Evolutionary conservation across 441 rosid genomes (phyloP).

Genomic region (Omphalea diandra): DNA sequence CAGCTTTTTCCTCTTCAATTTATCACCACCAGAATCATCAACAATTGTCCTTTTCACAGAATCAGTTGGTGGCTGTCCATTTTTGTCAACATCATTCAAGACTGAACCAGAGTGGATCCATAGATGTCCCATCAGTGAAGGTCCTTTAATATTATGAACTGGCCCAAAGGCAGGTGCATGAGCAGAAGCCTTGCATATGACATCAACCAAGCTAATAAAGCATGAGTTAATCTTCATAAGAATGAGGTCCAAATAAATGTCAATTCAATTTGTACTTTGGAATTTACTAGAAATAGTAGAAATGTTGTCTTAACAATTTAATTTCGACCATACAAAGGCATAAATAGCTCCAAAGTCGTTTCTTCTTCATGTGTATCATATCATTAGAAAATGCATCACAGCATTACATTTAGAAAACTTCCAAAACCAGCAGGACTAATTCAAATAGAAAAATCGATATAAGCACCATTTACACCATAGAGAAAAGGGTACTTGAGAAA

Average conservation of each 20-base stretch:
- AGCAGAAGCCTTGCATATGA: constrained; percentile 61
- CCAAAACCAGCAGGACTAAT: not conserved
- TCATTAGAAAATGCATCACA: not conserved
- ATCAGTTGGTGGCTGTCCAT: constrained; percentile 26
- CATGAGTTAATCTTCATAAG: constrained; percentile 32
- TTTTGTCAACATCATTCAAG: constrained; percentile 27
- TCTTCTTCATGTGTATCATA: not conserved
- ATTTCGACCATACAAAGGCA: not conserved
- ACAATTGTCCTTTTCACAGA: constrained; percentile 25
- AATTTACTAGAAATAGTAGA: not conserved
- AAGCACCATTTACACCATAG: not conserved
- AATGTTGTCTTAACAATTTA: not conserved
- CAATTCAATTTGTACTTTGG: not conserved
- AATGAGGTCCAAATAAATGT: not conserved
- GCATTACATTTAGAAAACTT: not conserved
- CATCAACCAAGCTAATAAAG: constrained; percentile 56
- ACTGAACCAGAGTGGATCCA: constrained; percentile 47
- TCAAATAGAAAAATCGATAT: not conserved
- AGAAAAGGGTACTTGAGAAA: not conserved
- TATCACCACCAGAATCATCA: constrained; percentile 33
- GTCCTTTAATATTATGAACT: constrained; percentile 14
- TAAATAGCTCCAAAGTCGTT: not conserved
- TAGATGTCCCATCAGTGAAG: constrained; percentile 28
- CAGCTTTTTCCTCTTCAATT: constrained; percentile 62
- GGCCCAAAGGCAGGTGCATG: constrained; percentile 24